Conservation (phyloP, 208 protist genomes). For the Borovskyia barvae region DNA sequence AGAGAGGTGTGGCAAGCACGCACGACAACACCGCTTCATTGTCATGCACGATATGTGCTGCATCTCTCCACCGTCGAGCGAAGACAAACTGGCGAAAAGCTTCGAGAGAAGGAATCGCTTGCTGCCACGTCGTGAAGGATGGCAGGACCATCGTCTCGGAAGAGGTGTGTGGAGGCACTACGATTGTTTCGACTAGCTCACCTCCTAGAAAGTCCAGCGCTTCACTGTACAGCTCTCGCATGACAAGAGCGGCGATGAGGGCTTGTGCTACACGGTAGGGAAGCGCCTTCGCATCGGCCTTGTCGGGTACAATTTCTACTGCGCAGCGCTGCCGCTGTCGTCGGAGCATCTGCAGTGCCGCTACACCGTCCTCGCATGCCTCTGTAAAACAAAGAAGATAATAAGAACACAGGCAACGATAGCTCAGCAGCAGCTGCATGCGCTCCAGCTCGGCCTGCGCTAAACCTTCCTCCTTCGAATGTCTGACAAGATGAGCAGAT, state of each 20-base stretch:
- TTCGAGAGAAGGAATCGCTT: constrained; percentile 10
- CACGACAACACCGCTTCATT: neutral
- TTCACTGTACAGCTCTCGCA: constrained; percentile 56
- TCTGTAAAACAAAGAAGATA: constrained; percentile 73
- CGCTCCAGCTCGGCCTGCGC: neutral
- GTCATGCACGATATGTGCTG: constrained; percentile 7
- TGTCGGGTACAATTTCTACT: neutral
- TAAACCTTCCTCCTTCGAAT: constrained; percentile 1
- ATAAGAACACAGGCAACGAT: constrained; percentile 58
- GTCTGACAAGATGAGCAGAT: constrained; percentile 8
- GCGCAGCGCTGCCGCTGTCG: constrained; percentile 3
- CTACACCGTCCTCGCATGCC: constrained; percentile 61
- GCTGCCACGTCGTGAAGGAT: neutral
- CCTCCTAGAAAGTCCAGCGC: constrained; percentile 18
- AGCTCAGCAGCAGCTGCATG: constrained; percentile 24
- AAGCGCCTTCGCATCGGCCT: neutral
- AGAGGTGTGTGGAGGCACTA: neutral
- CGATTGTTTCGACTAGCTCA: neutral
- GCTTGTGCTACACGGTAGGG: constrained; percentile 1
- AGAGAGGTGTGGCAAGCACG: constrained; percentile 44
- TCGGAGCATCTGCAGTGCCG: constrained; percentile 6
- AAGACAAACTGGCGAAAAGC: constrained; percentile 39
- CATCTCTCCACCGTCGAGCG: constrained; percentile 37
- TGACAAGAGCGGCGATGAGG: constrained; percentile 33
- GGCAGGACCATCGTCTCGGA: neutral